phyloP scores from a whole-genome alignment of 345 rosid species.

The Carallia brachiata region DNA sequence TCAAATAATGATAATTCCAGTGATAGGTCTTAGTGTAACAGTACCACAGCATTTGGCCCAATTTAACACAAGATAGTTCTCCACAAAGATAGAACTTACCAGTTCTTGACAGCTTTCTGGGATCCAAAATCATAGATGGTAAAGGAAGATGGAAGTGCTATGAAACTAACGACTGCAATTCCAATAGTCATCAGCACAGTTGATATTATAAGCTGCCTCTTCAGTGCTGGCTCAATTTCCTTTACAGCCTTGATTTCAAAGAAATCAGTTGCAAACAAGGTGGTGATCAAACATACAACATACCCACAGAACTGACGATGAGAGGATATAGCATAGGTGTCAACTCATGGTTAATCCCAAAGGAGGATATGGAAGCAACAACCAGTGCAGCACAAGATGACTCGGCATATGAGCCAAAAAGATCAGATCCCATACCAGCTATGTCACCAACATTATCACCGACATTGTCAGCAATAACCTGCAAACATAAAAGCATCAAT shows the following conservation, averaged over 20 bases:
- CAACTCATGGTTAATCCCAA: conserved; percentile 64
- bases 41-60: neutral
- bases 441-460: conserved; percentile 87
- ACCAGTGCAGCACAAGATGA: conserved; percentile 79
- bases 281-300: conserved; percentile 66
- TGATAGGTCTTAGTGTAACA: neutral
- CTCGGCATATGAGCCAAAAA: conserved; percentile 74
- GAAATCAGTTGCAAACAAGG: conserved; percentile 70
- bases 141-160: conserved; percentile 66
- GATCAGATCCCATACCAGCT: conserved; percentile 85
- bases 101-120: conserved; percentile 68
- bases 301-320: conserved; percentile 66
- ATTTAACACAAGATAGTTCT: neutral
- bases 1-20: neutral
- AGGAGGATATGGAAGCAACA: conserved; percentile 76
- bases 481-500: conserved; percentile 18
- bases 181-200: conserved; percentile 71
- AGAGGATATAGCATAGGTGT: conserved; percentile 75
- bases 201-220: conserved; percentile 69
- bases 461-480: conserved; percentile 88
- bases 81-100: conserved; percentile 33
- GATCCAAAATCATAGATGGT: conserved; percentile 70
- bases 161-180: conserved; percentile 53
- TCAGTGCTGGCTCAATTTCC: conserved; percentile 69
- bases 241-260: conserved; percentile 70